phyloP scores from a whole-genome alignment of 148 eudicot species.

The Rhododendron ovatum region DNA sequence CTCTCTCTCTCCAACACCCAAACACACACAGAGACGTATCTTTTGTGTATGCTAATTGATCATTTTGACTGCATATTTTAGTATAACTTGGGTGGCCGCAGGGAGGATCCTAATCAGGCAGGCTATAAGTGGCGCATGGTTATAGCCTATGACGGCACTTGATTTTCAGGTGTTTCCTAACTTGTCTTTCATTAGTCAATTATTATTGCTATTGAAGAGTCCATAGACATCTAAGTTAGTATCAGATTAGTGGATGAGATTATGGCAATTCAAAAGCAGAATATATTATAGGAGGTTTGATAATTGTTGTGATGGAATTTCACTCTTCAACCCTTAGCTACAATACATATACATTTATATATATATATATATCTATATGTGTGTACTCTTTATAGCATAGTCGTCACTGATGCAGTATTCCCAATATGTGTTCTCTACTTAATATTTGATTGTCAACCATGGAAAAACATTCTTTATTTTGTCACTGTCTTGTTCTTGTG shows the following conservation, averaged over 20 bases:
- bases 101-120: slow-evolving; percentile 8
- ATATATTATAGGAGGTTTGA: neutral
- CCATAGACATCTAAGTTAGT: neutral
- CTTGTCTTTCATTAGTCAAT: neutral
- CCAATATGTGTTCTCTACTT: neutral
- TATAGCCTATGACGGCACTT: slow-evolving; percentile 52
- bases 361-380: neutral
- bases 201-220: neutral
- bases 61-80: slow-evolving; percentile 6
- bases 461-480: neutral
- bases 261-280: neutral
- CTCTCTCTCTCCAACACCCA: neutral
- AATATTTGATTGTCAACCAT: neutral
- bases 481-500: neutral
- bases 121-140: slow-evolving; percentile 65
- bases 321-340: neutral
- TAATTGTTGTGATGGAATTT: neutral
- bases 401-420: neutral
- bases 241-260: neutral
- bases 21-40: neutral
- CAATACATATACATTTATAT: neutral
- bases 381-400: neutral
- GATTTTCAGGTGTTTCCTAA: slow-evolving; percentile 33
- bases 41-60: neutral
- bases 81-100: slow-evolving; percentile 14